Base-by-base conservation (phyloP, 495 filamentous ascomycete genomes). In the Rhypophila decipiens region DNA sequence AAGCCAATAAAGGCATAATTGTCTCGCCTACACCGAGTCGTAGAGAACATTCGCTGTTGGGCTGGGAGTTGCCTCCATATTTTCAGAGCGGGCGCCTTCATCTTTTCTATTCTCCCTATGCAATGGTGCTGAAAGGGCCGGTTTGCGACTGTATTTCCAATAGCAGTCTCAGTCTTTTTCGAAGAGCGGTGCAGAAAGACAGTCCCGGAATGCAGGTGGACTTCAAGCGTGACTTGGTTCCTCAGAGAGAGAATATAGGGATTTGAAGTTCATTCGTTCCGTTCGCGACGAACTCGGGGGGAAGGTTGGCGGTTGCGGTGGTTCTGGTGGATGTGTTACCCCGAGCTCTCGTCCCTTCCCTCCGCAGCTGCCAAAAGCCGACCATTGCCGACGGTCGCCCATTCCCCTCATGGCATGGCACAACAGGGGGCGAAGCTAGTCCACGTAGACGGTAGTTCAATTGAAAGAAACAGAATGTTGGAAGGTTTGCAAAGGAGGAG, bases 1-100 rank as follows among this genome's bases (percentile, higher is more conserved):
- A 95, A 68, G 3, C 88, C 88, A 53, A 95, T 83, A 64, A 95
- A 94, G 11, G 87, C 88, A 75, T 83, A 90, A 54, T 76, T 82
- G 50, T 81, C 79, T 56, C 79, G 67, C 46, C 77, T 68, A 22
- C 59, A 68, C 29, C 67, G 22, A 4, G 79, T 76, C 0, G 66
- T 71, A 21, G 84, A 82, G 52, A 87, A 87, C 29, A 63, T 56
- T 52, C 81, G 54, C 51, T 68, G 35, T 18, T 20, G 18, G 67
- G 34, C 49, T 52, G 48, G 38, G 49, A 27, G 50, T 49, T 7
- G 61, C 50, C 47, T 56, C 38, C 58, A 62, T 51, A 59, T 39
- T 27, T 63, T 55, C 4, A 48, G 42, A n/a, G 50, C 44, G n/a
- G 54, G 39, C n/a, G n/a, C n/a, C 44, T 50, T 67, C 71, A 71